Conservation (phyloP, 2,329 filamentous ascomycete species). For the Hymenoscyphus linearis region DNA sequence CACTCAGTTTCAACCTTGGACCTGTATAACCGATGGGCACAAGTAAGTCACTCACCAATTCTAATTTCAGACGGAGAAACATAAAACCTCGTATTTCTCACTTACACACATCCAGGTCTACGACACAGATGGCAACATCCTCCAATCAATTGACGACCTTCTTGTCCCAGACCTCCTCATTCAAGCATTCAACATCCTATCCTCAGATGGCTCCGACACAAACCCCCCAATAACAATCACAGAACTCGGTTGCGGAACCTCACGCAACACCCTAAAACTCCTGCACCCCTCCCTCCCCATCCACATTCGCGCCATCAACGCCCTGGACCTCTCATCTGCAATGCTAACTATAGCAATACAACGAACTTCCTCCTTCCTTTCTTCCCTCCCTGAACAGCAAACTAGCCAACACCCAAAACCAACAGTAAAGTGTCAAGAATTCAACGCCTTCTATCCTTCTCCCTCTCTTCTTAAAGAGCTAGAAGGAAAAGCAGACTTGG, state of each 20-base stretch:
- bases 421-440: constrained; percentile 18
- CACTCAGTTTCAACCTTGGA: constrained; percentile 36
- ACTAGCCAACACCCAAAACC: not conserved
- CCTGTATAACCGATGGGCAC: constrained; percentile 46
- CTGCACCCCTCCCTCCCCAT: constrained; percentile 22
- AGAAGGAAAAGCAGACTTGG: constrained; percentile 32
- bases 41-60: constrained; percentile 13
- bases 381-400: not conserved
- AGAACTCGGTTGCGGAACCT: constrained; percentile 60
- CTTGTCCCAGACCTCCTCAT: constrained; percentile 49
- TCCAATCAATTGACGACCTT: constrained; percentile 57
- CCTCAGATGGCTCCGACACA: constrained; percentile 9
- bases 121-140: constrained; percentile 61
- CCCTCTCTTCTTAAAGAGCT: constrained; percentile 16
- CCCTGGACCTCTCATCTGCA: constrained; percentile 47
- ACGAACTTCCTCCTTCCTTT: constrained; percentile 5
- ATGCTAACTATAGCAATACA: constrained; percentile 51
- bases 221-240: constrained; percentile 29
- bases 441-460: constrained; percentile 23
- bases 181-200: constrained; percentile 36
- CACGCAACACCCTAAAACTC: constrained; percentile 54
- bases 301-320: constrained; percentile 27
- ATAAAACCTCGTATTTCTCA: not conserved
- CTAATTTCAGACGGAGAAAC: constrained; percentile 3
- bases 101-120: constrained; percentile 39